Evolutionary conservation across 2,329 filamentous ascomycete genomes (phyloP).

Genomic region (Leptographium radiaticola): DNA sequence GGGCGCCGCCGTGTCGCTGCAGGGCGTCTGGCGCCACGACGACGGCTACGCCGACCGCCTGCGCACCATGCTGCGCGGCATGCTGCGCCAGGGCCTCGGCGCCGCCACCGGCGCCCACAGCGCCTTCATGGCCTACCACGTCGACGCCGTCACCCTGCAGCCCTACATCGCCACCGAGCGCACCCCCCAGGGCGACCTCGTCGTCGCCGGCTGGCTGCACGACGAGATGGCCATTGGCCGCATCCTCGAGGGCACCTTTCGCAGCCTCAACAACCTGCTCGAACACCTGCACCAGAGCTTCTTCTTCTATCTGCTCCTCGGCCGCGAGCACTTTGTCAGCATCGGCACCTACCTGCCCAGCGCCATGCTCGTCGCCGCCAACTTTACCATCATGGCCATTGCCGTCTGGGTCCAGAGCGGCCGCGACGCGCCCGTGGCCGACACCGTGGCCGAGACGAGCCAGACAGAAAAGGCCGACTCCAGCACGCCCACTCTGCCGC

Average conservation of each 20-base stretch:
- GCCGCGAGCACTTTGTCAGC: constrained; percentile 85
- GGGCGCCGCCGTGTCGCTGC: constrained; percentile 71
- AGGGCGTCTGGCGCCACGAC: constrained; percentile 74
- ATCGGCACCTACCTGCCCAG: constrained; percentile 95
- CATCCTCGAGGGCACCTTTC: constrained; percentile 77
- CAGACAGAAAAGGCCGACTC: constrained; percentile 13
- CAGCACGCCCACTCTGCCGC: not conserved
- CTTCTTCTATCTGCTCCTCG: constrained; percentile 96
- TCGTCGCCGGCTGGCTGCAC: constrained; percentile 72
- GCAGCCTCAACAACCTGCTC: constrained; percentile 89
- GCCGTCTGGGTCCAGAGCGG: constrained; percentile 89
- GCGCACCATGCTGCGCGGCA: constrained; percentile 78
- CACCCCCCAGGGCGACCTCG: constrained; percentile 28
- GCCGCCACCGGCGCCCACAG: constrained; percentile 85
- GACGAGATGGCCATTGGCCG: constrained; percentile 94
- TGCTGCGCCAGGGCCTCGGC: constrained; percentile 83
- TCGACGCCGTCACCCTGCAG: constrained; percentile 88
- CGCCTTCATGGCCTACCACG: constrained; percentile 93
- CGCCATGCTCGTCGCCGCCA: constrained; percentile 91
- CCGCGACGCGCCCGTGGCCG: constrained; percentile 24
- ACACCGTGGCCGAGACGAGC: constrained; percentile 12
- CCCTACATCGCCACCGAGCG: constrained; percentile 37
- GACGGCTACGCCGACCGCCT: constrained; percentile 75
- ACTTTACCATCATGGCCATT: constrained; percentile 92
- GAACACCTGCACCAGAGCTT: constrained; percentile 98